Conservation (phyloP, 306 rosid species). For the Rosa chinensis region DNA sequence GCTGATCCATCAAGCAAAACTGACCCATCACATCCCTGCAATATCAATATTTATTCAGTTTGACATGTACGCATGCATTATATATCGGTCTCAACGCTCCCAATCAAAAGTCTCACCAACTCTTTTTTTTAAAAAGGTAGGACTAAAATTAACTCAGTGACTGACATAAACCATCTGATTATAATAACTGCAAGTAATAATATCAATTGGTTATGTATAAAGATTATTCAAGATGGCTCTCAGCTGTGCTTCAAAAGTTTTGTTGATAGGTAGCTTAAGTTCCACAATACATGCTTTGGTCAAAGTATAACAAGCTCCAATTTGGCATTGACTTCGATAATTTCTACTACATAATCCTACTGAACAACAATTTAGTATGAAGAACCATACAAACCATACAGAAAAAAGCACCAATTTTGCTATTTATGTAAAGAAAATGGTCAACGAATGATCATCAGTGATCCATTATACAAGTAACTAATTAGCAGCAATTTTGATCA, state of each 20-base stretch:
- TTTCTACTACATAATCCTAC: not conserved
- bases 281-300: not conserved
- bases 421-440: no score
- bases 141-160: not conserved
- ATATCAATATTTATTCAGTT: not conserved
- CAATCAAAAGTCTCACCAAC: not conserved
- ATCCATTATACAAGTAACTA: no score
- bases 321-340: not conserved
- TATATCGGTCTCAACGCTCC: not conserved
- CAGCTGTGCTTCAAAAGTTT: not conserved
- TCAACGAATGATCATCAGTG: no score
- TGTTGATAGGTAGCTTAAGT: not conserved
- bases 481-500: no score
- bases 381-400: not conserved
- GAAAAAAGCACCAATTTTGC: no score
- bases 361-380: not conserved
- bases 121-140: not conserved
- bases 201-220: not conserved
- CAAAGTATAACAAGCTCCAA: not conserved
- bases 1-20: constrained; percentile 63
- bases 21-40: constrained; percentile 78
- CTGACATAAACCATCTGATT: not conserved
- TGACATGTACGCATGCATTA: not conserved
- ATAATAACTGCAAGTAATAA: not conserved
- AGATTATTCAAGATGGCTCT: not conserved